Conservation (phyloP, 352 stramenopile species). For the Sclerospora graminicola region DNA sequence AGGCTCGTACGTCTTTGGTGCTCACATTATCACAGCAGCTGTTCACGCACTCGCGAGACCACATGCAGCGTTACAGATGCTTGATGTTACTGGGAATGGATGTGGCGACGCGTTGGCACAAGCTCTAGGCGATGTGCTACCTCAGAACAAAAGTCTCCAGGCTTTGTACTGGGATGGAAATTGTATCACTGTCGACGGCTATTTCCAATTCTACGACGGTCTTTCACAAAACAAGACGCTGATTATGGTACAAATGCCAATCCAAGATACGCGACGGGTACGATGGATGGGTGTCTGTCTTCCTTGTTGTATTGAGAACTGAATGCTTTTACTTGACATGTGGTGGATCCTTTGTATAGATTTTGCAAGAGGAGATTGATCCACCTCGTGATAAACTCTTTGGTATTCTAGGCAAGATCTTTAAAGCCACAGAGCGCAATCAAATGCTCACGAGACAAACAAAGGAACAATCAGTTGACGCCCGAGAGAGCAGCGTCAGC, state of each 20-base stretch:
- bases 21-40: slow-evolving; percentile 32
- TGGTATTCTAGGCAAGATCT: slow-evolving; percentile 55
- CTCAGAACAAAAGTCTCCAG: slow-evolving; percentile 43
- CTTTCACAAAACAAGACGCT: slow-evolving; percentile 58
- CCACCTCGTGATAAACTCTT: slow-evolving; percentile 63
- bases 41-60: slow-evolving; percentile 35
- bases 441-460: slow-evolving; percentile 20
- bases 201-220: too few species aligned
- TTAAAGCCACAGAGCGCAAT: slow-evolving; percentile 61
- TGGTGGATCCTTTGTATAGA: slow-evolving; percentile 30
- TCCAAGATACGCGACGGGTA: slow-evolving; percentile 61
- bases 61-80: slow-evolving; percentile 36
- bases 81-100: slow-evolving; percentile 67
- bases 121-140: slow-evolving; percentile 34
- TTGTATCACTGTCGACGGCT: slow-evolving; percentile 60
- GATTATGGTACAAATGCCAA: slow-evolving; percentile 64
- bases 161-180: slow-evolving; percentile 76
- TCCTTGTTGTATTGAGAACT: too few species aligned
- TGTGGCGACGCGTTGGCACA: slow-evolving; percentile 50
- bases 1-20: slow-evolving; percentile 39
- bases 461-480: slow-evolving; percentile 13
- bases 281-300: too few species aligned
- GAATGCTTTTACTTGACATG: too few species aligned
- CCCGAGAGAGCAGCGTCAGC: too few species aligned
- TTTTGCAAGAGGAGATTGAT: slow-evolving; percentile 61